phyloP scores from a whole-genome alignment of 495 filamentous ascomycete genomes.

The Pyronema omphalodes region DNA sequence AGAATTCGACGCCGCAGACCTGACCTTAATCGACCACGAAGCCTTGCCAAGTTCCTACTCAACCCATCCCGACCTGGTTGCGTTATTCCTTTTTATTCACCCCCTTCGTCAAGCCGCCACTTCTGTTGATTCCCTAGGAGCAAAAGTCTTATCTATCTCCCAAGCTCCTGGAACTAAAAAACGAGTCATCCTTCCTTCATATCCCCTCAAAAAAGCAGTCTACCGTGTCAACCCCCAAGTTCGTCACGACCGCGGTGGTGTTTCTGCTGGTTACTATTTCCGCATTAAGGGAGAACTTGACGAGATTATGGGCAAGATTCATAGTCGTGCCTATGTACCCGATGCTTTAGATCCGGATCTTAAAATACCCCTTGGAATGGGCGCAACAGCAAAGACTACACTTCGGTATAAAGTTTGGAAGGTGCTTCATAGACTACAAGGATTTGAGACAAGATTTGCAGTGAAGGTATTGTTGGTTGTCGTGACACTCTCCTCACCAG shows the following conservation, averaged over 20 bases:
- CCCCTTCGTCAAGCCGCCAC: constrained; percentile 36
- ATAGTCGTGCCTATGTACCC: constrained; percentile 25
- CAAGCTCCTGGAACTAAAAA: constrained; percentile 20
- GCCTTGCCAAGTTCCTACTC: constrained; percentile 22
- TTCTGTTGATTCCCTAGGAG: constrained; percentile 28
- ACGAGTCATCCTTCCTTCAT: constrained; percentile 32
- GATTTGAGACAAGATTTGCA: constrained; percentile 39
- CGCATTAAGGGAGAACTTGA: constrained; percentile 32
- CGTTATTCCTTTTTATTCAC: constrained; percentile 37
- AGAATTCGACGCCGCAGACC: constrained; percentile 27
- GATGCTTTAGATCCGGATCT: constrained; percentile 15
- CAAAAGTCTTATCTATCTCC: constrained; percentile 32
- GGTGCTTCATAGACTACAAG: constrained; percentile 35
- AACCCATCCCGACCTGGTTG: constrained; percentile 31
- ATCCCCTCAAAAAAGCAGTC: constrained; percentile 34
- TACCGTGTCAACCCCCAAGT: constrained; percentile 38
- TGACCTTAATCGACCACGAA: constrained; percentile 22
- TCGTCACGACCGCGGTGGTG: constrained; percentile 38
- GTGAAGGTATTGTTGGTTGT: constrained; percentile 36
- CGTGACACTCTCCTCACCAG: constrained; percentile 34
- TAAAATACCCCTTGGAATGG: background rate
- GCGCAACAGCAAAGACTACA: constrained; percentile 20
- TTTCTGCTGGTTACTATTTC: constrained; percentile 37
- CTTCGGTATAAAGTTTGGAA: constrained; percentile 32
- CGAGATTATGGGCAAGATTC: constrained; percentile 26